Conservation (phyloP, 2,329 filamentous ascomycete species). For the Claviceps fusiformis region DNA sequence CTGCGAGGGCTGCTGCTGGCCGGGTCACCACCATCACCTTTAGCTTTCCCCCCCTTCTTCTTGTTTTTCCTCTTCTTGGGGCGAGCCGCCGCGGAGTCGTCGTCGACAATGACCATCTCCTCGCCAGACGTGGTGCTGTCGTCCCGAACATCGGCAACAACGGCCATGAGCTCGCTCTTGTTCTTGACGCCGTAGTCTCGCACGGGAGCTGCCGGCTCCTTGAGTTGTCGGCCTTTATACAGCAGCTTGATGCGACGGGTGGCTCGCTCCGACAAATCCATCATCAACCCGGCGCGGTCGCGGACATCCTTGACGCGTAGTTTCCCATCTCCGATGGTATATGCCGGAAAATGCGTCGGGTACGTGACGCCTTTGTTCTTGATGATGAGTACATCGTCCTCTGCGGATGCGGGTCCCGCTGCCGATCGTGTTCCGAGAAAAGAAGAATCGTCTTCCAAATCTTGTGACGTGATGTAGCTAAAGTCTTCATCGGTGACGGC, state of each 20-base stretch:
- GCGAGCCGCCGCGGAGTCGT: slow-evolving; percentile 21
- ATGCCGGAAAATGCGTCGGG: slow-evolving; percentile 59
- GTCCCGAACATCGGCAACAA: slow-evolving; percentile 26
- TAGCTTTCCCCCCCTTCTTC: slow-evolving; percentile 27
- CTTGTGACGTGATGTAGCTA: slow-evolving; percentile 70
- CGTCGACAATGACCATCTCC: slow-evolving; percentile 27
- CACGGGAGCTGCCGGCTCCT: slow-evolving; percentile 44
- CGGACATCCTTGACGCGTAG: slow-evolving; percentile 52
- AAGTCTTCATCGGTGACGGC: slow-evolving; percentile 65
- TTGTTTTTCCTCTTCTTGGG: slow-evolving; percentile 28
- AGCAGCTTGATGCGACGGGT: slow-evolving; percentile 48
- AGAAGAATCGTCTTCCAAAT: slow-evolving; percentile 40
- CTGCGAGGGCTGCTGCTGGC: slow-evolving; percentile 30
- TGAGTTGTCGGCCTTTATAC: slow-evolving; percentile 60
- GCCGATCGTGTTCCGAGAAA: slow-evolving; percentile 6
- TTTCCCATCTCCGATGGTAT: slow-evolving; percentile 61
- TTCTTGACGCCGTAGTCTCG: slow-evolving; percentile 50
- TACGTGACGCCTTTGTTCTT: slow-evolving; percentile 54
- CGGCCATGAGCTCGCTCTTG: slow-evolving; percentile 42
- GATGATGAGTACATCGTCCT: slow-evolving; percentile 59
- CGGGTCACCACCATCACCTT: slow-evolving; percentile 25
- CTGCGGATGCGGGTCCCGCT: slow-evolving; percentile 17
- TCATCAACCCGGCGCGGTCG: slow-evolving; percentile 52
- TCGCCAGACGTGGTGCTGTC: slow-evolving; percentile 27
- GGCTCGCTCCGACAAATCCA: slow-evolving; percentile 44